Evolutionary conservation across 352 stramenopile species (phyloP), one percentile per base, ranked within the genome.

Genomic region (Phytopythium litorale): DNA sequence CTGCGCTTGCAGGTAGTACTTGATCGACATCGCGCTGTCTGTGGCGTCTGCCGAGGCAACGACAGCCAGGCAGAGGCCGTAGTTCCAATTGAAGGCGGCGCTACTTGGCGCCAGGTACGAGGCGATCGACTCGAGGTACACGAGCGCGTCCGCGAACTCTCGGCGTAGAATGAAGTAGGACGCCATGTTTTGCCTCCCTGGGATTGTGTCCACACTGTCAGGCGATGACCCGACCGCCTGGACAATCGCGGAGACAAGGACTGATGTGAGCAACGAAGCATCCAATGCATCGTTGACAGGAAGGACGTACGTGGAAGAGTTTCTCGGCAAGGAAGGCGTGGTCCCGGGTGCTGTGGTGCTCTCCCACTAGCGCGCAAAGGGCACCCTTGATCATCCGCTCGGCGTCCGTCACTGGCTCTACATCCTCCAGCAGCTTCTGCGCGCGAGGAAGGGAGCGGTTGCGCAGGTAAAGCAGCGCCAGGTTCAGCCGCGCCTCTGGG

Each of bases 11-110:
- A 53, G 52, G 48, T 70, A 91, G 0, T 51, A 43, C 37, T 30
- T 57, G 51, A 23, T 46, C 4, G 46, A 52, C 21, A 33, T 57
- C 0, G 32, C 18, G 7, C 32, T 46, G 4, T 57, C 51, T 1
- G 33, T 57, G 32, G 51, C 28, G 12, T 7, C 19, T 19, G 54
- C 33, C 18, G 21, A 21, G 4, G 70, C 81, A 2, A 64, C 58
- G 2, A 75, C 70, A n/a, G 79, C 84, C 12, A 93, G 63, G 4
- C 76, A 76, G 18, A 89, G 35, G 3, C 80, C 84, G 62, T 89
- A 89, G 63, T 93, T 93, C 80, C 80, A 91, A 66, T 93, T 90
- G 68, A 93, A 93, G 4, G 76, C 70, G 6, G 68, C 64, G 45
- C 57, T 65, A 11, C 7, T 50, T 28, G 54, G 38, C 33, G 66